A percentile compares a stretch with the other conserved stretches of the same genome.
Conservation (phyloP, 2,329 filamentous ascomycete genomes). For the Fusarium heterosporum region DNA sequence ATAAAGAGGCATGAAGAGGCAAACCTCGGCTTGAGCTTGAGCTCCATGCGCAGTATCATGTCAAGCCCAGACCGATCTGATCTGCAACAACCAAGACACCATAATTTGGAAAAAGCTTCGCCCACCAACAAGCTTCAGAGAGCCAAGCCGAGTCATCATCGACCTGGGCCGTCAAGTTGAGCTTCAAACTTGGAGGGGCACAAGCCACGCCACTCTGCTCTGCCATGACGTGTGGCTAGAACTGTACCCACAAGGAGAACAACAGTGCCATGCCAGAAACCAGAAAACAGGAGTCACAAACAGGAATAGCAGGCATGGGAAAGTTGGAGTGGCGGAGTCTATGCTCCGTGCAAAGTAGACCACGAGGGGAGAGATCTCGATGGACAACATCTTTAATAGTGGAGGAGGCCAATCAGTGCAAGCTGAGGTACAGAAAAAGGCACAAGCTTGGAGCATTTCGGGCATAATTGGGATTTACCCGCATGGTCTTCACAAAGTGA, state of each 20-base stretch:
- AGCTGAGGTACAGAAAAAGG: background rate
- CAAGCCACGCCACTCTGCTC: conserved; percentile 15
- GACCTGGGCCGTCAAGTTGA: conserved; percentile 5
- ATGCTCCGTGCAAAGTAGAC: conserved; percentile 28
- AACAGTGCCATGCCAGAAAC: conserved; percentile 2
- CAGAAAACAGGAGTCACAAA: conserved; percentile 19
- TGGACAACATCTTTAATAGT: conserved; percentile 15
- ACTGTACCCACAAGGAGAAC: conserved; percentile 10
- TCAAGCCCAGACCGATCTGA: conserved; percentile 12
- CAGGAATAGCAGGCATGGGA: background rate
- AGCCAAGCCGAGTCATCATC: conserved; percentile 4
- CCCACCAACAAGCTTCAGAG: conserved; percentile 7
- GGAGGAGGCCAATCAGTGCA: conserved; percentile 15
- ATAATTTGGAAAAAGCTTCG: conserved; percentile 1
- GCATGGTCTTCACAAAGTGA: background rate
- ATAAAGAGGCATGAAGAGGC: background rate
- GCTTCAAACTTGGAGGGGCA: background rate
- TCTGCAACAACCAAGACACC: conserved; percentile 6
- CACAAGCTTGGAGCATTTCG: conserved; percentile 5
- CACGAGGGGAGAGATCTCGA: conserved; percentile 38
- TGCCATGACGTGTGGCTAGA: conserved; percentile 9
- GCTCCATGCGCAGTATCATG: background rate
- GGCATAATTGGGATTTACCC: conserved; percentile 6
- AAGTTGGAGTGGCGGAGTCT: conserved; percentile 16
- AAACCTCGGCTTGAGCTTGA: background rate